These are phyloP conservation scores for Microbotryum saponariae DNA, from an alignment of 1,284 basidiomycete genomes.

Conservation along the genomic window DNA sequence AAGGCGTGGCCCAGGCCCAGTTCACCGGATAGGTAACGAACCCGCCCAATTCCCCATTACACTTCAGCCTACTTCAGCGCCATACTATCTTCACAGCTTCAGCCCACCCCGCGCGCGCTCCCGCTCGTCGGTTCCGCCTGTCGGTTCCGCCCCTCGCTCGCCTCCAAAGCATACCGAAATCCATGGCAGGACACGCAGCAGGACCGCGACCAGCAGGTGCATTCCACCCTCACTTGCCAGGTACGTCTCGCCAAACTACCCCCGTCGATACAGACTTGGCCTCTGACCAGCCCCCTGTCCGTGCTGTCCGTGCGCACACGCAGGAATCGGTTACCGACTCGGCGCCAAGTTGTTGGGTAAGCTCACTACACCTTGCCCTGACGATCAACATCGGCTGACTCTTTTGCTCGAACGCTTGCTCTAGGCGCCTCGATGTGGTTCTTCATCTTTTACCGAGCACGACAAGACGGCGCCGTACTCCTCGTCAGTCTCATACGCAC, in stretches of 20 bases:
- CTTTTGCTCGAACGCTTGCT: neutral
- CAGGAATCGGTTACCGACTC: slow-evolving; percentile 65
- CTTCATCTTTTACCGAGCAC: slow-evolving; percentile 81
- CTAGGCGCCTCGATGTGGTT: slow-evolving; percentile 80
- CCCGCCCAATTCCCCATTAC: too few relatives aligned
- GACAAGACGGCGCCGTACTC: slow-evolving; percentile 48
- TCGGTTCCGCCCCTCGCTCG: neutral
- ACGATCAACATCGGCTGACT: neutral
- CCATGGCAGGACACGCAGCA: slow-evolving; percentile 25
- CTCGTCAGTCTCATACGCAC: slow-evolving; percentile 40
- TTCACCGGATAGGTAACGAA: too few relatives aligned
- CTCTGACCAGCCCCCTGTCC: neutral
- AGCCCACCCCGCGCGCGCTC: too few relatives aligned
- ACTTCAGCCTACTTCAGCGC: too few relatives aligned
- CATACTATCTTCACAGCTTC: too few relatives aligned
- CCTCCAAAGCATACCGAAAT: neutral
- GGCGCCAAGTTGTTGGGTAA: slow-evolving; percentile 69
- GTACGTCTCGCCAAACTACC: neutral
- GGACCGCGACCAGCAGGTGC: slow-evolving; percentile 22
- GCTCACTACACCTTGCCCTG: neutral
- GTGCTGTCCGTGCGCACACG: neutral
- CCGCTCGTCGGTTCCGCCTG: too few relatives aligned
- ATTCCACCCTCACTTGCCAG: slow-evolving; percentile 29
- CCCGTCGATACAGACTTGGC: neutral
- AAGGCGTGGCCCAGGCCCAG: too few relatives aligned